A percentile compares a stretch with the other conserved stretches of the same genome.
Conservation (phyloP, 2,329 filamentous ascomycete genomes). For the Penicillium paneum region DNA sequence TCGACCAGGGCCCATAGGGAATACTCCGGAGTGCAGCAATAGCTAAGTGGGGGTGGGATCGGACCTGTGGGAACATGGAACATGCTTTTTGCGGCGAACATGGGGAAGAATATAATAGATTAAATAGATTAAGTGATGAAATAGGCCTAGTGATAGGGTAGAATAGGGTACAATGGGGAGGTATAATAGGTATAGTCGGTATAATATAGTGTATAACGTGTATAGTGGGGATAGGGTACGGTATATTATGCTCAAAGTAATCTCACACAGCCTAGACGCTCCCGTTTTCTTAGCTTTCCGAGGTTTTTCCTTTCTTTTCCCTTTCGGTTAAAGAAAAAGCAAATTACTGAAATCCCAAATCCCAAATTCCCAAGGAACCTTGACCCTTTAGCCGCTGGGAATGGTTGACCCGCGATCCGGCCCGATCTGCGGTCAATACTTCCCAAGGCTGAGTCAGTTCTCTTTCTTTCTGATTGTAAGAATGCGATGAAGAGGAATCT, state of each 20-base stretch:
- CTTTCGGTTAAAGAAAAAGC: neutral
- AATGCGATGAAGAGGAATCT: constrained; percentile 8
- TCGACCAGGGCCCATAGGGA: constrained; percentile 17
- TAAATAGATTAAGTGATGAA: neutral
- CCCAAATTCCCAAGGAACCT: constrained; percentile 12
- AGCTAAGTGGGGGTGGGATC: constrained; percentile 12
- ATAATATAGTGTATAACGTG: neutral
- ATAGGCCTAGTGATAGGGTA: too few species aligned
- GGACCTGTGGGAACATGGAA: constrained; percentile 19
- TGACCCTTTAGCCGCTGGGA: constrained; percentile 17
- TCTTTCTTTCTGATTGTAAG: constrained; percentile 8
- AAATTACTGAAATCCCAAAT: neutral
- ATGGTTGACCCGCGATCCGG: constrained; percentile 12
- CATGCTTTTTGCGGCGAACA: constrained; percentile 23
- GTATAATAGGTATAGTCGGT: neutral
- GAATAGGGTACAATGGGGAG: too few species aligned
- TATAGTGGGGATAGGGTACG: neutral
- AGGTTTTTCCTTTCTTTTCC: neutral
- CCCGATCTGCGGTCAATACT: constrained; percentile 16
- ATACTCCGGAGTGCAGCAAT: constrained; percentile 22
- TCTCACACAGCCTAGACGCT: neutral
- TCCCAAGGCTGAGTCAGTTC: constrained; percentile 4
- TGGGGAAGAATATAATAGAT: constrained; percentile 17
- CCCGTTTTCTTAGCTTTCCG: neutral
- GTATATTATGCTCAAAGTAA: constrained; percentile 1